Evolutionary conservation across 1,139 yeast species (phyloP).

Genomic region (Magnusiomyces ingens): DNA sequence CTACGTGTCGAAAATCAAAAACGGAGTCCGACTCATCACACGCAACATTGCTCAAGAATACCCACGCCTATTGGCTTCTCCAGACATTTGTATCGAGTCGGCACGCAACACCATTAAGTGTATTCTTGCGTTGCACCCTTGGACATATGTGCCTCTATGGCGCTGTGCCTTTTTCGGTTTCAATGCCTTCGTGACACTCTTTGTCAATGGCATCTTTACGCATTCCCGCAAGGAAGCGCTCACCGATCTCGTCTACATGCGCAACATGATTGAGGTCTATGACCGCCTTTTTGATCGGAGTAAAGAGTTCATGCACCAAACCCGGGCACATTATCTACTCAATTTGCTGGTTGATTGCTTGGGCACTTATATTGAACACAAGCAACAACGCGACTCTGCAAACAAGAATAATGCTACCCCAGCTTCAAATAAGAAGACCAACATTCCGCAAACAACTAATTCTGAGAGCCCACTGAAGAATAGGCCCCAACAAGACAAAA

Average conservation of each 20-base stretch:
- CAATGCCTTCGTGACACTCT: conserved; percentile 24
- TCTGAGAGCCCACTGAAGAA: too few species aligned
- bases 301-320: neutral
- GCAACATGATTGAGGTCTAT: neutral
- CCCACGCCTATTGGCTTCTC: conserved; percentile 21
- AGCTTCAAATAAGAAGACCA: too few species aligned
- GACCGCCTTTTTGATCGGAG: neutral
- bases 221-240: neutral
- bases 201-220: conserved; percentile 20
- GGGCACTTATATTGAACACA: conserved; percentile 1
- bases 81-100: conserved; percentile 23
- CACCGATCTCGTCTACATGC: neutral
- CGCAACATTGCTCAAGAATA: conserved; percentile 13
- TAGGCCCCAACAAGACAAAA: too few species aligned
- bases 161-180: conserved; percentile 15
- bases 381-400: neutral
- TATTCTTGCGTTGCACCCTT: neutral
- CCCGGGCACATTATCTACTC: neutral
- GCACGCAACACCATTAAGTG: conserved; percentile 22
- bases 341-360: neutral
- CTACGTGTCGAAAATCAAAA: neutral
- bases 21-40: conserved; percentile 11
- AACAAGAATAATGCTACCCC: too few species aligned
- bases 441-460: too few species aligned
- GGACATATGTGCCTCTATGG: conserved; percentile 1